Conservation (phyloP, 371 early-diverging fungal species). For the Zychaea mexicana region DNA sequence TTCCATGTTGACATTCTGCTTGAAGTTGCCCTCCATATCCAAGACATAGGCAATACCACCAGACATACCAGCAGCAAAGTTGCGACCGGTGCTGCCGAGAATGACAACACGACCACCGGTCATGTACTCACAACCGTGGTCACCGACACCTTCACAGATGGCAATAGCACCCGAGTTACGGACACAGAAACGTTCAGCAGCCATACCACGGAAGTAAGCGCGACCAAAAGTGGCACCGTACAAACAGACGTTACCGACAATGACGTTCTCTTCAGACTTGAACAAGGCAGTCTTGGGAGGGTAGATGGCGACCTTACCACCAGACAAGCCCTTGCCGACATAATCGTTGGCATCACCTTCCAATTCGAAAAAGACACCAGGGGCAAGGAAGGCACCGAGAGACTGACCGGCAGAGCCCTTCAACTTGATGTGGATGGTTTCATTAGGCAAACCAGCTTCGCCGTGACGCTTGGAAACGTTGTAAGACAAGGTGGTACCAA, state of each 20-base stretch:
- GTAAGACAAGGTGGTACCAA: constrained; percentile 91
- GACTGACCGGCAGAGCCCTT: constrained; percentile 97
- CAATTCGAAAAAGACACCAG: constrained; percentile 89
- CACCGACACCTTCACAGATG: constrained; percentile 96
- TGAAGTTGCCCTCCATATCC: constrained; percentile 62
- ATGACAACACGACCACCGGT: constrained; percentile 90
- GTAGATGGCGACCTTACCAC: constrained; percentile 87
- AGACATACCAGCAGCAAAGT: constrained; percentile 96
- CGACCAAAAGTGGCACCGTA: constrained; percentile 95
- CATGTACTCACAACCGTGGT: constrained; percentile 99
- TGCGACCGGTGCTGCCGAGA: constrained; percentile 84
- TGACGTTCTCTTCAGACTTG: constrained; percentile 85
- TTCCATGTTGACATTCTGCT: constrained; percentile 81
- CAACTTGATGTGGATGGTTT: constrained; percentile 83
- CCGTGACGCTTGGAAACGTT: constrained; percentile 82
- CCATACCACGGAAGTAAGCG: constrained; percentile 92
- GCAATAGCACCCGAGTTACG: constrained; percentile 96
- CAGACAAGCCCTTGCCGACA: constrained; percentile 97
- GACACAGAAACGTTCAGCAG: constrained; percentile 97
- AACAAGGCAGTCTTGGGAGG: constrained; percentile 82
- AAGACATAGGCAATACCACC: constrained; percentile 93
- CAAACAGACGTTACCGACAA: constrained; percentile 96
- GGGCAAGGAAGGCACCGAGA: constrained; percentile 92
- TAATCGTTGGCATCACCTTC: constrained; percentile 99
- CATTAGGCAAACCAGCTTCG: constrained; percentile 83